These are phyloP conservation scores for Coemansia sp. DNA, from an alignment of 192 early-diverging fungal species.

Conservation along the genomic window DNA sequence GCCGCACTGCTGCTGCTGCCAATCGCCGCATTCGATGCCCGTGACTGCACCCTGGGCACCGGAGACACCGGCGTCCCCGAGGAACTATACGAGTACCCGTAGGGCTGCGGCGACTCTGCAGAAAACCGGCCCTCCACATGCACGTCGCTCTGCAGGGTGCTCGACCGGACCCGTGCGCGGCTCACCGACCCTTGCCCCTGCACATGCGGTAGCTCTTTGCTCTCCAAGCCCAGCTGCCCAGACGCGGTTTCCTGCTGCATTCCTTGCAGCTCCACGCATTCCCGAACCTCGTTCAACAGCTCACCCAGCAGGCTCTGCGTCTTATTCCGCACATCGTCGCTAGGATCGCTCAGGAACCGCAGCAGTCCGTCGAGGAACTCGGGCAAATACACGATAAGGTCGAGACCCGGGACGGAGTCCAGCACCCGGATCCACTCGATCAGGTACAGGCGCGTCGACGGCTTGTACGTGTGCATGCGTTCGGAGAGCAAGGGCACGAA, in stretches of 20 bases:
- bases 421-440: conserved; percentile 93
- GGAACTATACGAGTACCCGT: conserved; percentile 1
- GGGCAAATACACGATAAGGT: conserved; percentile 86
- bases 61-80: not conserved
- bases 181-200: not conserved
- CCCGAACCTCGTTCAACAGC: conserved; percentile 84
- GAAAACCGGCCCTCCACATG: conserved; percentile 37
- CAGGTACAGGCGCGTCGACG: conserved; percentile 85
- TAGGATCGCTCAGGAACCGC: conserved; percentile 84
- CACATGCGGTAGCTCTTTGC: conserved; percentile 4
- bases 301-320: conserved; percentile 81
- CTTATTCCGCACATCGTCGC: conserved; percentile 81
- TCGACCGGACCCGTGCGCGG: conserved; percentile 22
- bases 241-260: not conserved
- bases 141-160: conserved; percentile 31
- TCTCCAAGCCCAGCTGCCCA: not conserved
- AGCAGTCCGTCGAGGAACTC: conserved; percentile 93
- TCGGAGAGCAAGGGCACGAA: conserved; percentile 94
- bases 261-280: conserved; percentile 47
- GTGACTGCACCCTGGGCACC: conserved; percentile 15
- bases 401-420: conserved; percentile 91
- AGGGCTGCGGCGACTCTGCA: conserved; percentile 12
- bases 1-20: not conserved
- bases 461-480: conserved; percentile 88
- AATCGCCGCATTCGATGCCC: conserved; percentile 17